A percentile compares a stretch with the other conserved stretches of the same genome.
phyloP scores from a whole-genome alignment of 1,139 yeast genomes.

The Diutina neorugosa region DNA sequence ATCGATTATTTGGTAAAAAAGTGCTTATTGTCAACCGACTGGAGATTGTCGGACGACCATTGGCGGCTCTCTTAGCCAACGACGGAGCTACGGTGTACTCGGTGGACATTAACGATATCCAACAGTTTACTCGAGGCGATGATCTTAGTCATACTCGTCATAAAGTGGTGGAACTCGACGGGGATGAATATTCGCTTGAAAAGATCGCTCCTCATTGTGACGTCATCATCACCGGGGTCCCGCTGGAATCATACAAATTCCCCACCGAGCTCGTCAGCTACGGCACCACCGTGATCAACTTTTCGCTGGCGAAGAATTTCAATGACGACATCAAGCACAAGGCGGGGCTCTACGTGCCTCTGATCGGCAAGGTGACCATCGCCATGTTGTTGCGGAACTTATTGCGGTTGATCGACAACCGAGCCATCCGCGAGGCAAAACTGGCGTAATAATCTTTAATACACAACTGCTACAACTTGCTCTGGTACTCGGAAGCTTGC shows the following conservation, averaged over 20 bases:
- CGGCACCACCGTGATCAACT: constrained; percentile 87
- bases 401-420: constrained; percentile 66
- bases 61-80: constrained; percentile 90
- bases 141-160: constrained; percentile 76
- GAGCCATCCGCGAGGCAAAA: constrained; percentile 13
- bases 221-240: constrained; percentile 93
- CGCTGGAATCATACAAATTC: constrained; percentile 69
- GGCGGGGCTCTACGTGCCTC: constrained; percentile 89
- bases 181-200: constrained; percentile 35
- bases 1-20: constrained; percentile 85
- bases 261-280: constrained; percentile 69
- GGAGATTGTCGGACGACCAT: constrained; percentile 93
- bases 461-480: no score
- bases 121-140: constrained; percentile 88
- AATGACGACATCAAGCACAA: constrained; percentile 63
- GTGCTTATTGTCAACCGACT: constrained; percentile 84
- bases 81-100: constrained; percentile 97
- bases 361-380: constrained; percentile 92
- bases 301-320: constrained; percentile 82
- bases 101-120: constrained; percentile 77
- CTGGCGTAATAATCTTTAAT: no score
- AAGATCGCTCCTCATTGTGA: constrained; percentile 68
- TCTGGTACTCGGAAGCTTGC: not conserved
- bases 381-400: constrained; percentile 86
- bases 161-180: constrained; percentile 60